Conservation (phyloP, 176 grass and related monocot species). For the Oryza nivara region DNA sequence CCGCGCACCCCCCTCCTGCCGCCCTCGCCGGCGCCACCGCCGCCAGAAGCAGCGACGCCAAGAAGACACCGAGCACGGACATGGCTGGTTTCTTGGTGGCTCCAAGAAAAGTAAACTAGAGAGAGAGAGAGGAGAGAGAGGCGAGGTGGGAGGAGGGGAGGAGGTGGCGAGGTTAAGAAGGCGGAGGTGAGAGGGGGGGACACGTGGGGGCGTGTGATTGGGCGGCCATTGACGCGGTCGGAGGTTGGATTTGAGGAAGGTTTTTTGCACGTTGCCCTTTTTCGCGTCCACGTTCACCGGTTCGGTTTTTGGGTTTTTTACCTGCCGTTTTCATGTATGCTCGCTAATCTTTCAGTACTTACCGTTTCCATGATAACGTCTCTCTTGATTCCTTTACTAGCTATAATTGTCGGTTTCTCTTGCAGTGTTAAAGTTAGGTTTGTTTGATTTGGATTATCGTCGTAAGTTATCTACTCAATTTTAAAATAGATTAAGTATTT, state of each 20-base stretch:
- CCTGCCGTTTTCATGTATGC: background rate
- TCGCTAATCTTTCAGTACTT: background rate
- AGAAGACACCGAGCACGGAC: constrained; percentile 11
- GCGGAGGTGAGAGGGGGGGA: background rate
- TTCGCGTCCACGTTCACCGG: background rate
- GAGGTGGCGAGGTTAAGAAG: constrained; percentile 46
- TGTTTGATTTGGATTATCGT: too few species aligned
- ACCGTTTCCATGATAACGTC: background rate
- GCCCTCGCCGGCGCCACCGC: background rate
- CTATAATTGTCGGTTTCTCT: too few species aligned
- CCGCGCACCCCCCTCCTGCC: constrained; percentile 21
- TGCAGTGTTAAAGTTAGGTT: too few species aligned
- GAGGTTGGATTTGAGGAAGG: background rate
- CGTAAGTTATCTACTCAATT: too few species aligned
- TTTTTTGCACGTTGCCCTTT: background rate
- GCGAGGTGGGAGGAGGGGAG: background rate
- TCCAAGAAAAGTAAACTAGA: background rate
- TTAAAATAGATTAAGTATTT: too few species aligned
- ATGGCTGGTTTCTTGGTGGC: constrained; percentile 6
- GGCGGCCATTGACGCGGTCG: constrained; percentile 15
- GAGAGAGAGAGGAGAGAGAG: background rate
- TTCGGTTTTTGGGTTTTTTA: background rate
- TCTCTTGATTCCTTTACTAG: too few species aligned
- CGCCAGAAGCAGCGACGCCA: background rate
- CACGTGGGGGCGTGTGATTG: background rate